phyloP scores from a whole-genome alignment of 106 monocot species.

The Gastrodia elata region DNA sequence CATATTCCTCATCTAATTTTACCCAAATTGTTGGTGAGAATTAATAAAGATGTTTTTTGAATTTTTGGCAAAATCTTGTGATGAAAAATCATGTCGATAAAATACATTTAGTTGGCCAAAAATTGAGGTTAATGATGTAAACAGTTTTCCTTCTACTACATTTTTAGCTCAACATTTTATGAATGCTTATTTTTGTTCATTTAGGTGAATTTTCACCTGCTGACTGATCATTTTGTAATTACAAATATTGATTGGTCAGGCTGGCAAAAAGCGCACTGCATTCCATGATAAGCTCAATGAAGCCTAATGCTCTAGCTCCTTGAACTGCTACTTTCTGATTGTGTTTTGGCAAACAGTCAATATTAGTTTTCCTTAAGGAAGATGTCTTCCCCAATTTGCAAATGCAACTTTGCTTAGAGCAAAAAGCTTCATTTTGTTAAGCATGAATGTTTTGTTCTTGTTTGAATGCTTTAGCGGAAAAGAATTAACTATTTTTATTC shows the following conservation, averaged over 20 bases:
- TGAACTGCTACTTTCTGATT: neutral
- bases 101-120: no score
- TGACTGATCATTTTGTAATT: neutral
- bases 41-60: no score
- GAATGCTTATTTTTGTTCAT: neutral
- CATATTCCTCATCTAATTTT: no score
- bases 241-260: neutral
- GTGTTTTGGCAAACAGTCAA: neutral
- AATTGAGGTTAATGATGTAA: no score
- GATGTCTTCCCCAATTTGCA: neutral
- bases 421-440: constrained; percentile 4
- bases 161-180: neutral
- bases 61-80: no score
- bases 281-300: neutral
- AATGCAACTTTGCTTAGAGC: neutral
- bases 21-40: no score
- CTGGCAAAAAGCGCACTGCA: neutral
- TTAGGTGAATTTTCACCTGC: neutral
- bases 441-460: neutral
- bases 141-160: neutral
- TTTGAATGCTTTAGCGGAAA: neutral
- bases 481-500: neutral
- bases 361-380: neutral
- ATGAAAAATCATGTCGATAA: no score
- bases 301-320: neutral